A percentile compares a stretch with the other conserved stretches of the same genome.
Evolutionary conservation across 2,329 filamentous ascomycete species (phyloP).

Genomic region (Aspergillus felis): DNA sequence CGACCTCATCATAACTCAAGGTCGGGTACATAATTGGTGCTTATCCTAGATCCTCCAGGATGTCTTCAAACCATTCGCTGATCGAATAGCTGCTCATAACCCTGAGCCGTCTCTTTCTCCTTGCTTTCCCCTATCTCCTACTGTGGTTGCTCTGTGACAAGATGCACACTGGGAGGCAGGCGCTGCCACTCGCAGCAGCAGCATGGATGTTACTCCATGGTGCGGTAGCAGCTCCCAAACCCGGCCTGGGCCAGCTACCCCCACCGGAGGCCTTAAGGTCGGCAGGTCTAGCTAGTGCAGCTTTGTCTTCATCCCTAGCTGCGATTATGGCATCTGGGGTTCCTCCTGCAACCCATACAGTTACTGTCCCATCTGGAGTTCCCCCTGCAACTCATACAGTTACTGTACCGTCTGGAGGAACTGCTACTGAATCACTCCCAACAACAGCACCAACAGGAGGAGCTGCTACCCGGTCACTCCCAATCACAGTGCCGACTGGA

Average conservation of each 20-base stretch:
- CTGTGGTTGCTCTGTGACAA: conserved; percentile 1
- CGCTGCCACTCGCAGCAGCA: conserved; percentile 13
- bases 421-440: background rate
- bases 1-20: conserved; percentile 1
- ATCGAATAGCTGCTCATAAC: background rate
- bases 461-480: too few relatives aligned
- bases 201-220: conserved; percentile 15
- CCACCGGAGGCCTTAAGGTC: background rate
- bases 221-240: conserved; percentile 3
- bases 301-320: background rate
- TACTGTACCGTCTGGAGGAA: background rate
- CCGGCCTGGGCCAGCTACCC: background rate
- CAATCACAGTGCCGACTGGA: background rate
- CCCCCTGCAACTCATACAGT: background rate
- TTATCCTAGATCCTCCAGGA: background rate
- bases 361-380: background rate
- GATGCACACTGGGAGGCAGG: conserved; percentile 17
- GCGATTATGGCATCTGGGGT: background rate
- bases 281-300: background rate
- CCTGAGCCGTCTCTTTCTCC: background rate
- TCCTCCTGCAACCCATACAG: background rate
- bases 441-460: background rate
- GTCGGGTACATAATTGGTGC: conserved; percentile 1
- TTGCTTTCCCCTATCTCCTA: background rate
- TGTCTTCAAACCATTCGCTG: background rate